These are phyloP conservation scores for Raddia distichophylla DNA, from an alignment of 176 grass and related monocot species.

Conservation along the genomic window DNA sequence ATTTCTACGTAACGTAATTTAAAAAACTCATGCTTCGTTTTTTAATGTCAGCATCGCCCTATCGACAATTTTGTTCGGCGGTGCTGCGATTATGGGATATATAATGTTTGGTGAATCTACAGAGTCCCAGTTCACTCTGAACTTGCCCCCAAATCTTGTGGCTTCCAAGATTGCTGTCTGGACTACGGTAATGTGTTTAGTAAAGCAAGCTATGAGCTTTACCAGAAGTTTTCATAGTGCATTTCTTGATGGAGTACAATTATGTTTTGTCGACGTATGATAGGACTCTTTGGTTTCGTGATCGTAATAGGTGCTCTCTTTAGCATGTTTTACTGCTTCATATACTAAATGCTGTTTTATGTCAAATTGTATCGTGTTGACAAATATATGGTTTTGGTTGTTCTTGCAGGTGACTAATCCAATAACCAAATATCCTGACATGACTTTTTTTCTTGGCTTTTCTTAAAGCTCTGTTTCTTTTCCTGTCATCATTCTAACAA, in stretches of 20 bases:
- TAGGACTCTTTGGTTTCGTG: not conserved
- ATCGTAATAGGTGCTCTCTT: not conserved
- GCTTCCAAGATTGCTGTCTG: slow-evolving; percentile 70
- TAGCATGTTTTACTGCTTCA: not conserved
- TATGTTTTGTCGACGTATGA: not conserved
- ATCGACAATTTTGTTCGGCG: slow-evolving; percentile 56
- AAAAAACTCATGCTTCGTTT: not conserved
- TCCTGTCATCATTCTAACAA: not conserved
- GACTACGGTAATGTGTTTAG: slow-evolving; percentile 64
- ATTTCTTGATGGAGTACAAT: not conserved
- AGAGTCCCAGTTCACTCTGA: slow-evolving; percentile 71
- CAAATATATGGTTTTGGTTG: not conserved
- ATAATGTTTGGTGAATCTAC: slow-evolving; percentile 75
- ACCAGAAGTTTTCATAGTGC: not conserved
- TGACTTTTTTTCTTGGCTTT: not conserved
- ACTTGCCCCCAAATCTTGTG: slow-evolving; percentile 60
- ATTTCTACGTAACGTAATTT: not conserved
- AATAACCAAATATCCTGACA: slow-evolving; percentile 77
- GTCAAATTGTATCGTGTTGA: not conserved
- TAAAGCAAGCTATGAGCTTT: not conserved
- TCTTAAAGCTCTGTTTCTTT: not conserved
- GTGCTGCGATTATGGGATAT: slow-evolving; percentile 63
- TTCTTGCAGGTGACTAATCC: slow-evolving; percentile 78
- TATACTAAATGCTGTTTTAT: not conserved
- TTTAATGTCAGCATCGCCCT: slow-evolving; percentile 49